Evolutionary conservation across 2,329 filamentous ascomycete genomes (phyloP).

Genomic region (Fusarium graminum): DNA sequence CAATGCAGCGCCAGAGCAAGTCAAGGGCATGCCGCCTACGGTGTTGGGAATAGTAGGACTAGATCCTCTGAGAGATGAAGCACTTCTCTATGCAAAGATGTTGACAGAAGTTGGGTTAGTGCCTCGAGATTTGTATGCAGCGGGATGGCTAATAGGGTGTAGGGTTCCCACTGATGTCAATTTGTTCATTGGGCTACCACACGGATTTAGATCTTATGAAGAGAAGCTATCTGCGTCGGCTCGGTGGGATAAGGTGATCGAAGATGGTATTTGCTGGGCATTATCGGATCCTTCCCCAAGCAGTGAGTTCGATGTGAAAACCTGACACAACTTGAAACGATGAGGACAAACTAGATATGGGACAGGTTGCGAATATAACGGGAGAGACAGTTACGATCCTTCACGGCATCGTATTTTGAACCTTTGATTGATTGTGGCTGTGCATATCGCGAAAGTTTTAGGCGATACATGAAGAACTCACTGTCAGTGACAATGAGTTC

Average conservation of each 20-base stretch:
- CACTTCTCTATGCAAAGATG: slow-evolving; percentile 8
- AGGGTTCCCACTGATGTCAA: slow-evolving; percentile 3
- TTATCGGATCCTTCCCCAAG: neutral
- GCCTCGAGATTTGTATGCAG: fast-evolving
- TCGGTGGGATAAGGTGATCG: slow-evolving; percentile 9
- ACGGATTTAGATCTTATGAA: slow-evolving; percentile 14
- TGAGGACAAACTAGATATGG: neutral
- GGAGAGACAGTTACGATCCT: too few relatives aligned
- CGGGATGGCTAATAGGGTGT: fast-evolving
- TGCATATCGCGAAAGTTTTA: too few relatives aligned
- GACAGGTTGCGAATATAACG: neutral
- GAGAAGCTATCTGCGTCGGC: slow-evolving; percentile 2
- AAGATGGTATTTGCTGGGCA: neutral
- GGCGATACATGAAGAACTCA: too few relatives aligned
- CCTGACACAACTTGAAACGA: neutral
- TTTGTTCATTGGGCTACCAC: slow-evolving; percentile 4
- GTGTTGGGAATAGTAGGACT: neutral
- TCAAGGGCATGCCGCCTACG: slow-evolving; percentile 5
- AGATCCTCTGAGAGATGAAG: slow-evolving; percentile 7
- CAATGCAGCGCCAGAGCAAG: neutral
- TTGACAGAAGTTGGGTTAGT: slow-evolving; percentile 14
- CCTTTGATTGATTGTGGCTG: too few relatives aligned
- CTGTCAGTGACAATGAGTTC: too few relatives aligned
- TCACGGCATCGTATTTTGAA: too few relatives aligned
- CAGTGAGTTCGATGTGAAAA: slow-evolving; percentile 7